Percentiles rank a stretch among this genome's conserved stretches.
phyloP scores from a whole-genome alignment of 2,329 filamentous ascomycete species.

The Colletotrichum liriopes region DNA sequence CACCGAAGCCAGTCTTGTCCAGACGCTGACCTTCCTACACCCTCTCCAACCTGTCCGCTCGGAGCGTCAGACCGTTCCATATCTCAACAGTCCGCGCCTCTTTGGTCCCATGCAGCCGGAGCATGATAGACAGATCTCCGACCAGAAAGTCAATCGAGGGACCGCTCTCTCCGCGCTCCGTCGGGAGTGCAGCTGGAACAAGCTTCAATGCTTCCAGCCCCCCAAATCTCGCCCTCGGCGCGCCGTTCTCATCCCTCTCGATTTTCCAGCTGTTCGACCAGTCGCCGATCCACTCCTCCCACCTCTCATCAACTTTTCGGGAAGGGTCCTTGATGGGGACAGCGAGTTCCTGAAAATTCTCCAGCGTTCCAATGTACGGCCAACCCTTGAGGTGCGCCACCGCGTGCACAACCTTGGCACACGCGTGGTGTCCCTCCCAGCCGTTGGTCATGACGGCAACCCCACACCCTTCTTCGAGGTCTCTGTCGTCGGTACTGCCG shows the following conservation, averaged over 20 bases:
- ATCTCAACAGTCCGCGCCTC: conserved; percentile 3
- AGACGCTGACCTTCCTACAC: background rate
- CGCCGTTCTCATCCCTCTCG: background rate
- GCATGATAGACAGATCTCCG: conserved; percentile 15
- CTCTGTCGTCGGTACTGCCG: conserved; percentile 1
- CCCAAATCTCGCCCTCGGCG: conserved; percentile 5
- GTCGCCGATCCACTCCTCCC: conserved; percentile 24
- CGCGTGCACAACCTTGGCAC: conserved; percentile 24
- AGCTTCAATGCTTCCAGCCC: conserved; percentile 13
- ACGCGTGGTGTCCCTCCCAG: conserved; percentile 11
- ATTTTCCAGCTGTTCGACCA: conserved; percentile 23
- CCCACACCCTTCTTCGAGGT: conserved; percentile 39
- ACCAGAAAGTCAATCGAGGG: conserved; percentile 27
- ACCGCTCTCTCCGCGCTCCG: conserved; percentile 2
- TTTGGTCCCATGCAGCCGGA: background rate
- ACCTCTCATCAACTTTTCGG: background rate
- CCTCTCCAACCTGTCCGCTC: background rate
- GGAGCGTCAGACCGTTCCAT: conserved; percentile 22
- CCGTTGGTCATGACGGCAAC: conserved; percentile 46
- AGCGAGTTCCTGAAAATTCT: conserved; percentile 11
- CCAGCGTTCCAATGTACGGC: conserved; percentile 32
- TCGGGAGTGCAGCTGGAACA: conserved; percentile 14
- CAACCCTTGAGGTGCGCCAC: conserved; percentile 29
- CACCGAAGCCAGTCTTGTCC: background rate
- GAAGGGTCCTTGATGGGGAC: conserved; percentile 1